Evolutionary conservation across 1,284 basidiomycete species (phyloP), one percentile per base, ranked within the genome.

Genomic region (Schizophyllum commune): DNA sequence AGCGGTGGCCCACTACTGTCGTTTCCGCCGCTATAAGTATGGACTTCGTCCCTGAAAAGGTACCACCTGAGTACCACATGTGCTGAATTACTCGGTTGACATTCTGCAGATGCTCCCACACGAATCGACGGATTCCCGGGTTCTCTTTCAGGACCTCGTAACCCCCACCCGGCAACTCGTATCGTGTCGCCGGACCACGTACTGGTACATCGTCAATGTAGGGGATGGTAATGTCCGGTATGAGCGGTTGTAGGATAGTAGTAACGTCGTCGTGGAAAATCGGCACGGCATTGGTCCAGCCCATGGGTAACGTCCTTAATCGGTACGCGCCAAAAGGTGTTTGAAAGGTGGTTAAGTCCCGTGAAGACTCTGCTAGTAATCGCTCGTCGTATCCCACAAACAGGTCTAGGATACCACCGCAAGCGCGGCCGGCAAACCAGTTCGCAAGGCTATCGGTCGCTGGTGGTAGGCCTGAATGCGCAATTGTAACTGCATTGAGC

Each of bases 401-500:
- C 0, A 72, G 56, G 60, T 73, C 70, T 1, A 69, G 55, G 15
- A 69, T 63, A 2, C 60, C 62, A 20, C 66, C 67, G 60, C 69
- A 69, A 0, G 65, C 52, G 20, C 64, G 58, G 1, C 66, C 68
- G 4, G 65, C 65, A 55, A 66, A 72, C 15, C 58, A 39, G 53
- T 71, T 66, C 9, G 67, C 65, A 17, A 70, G 32, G 17, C 68
- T 60, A 13, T 70, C 70, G 5, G 64, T 65, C 7, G 62, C 58
- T 1, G 70, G 71, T 0, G 68, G 66, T 0, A 71, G 61, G 0
- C 69, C 71, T 0, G 72, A 68, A 58, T 75, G 67, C 39, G 63
- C 59, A 33, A 77, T 74, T 0, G 69, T 73, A 52, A 76, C 68
- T 0, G 67, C 67, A 56, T 76, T 77, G 17, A 75, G 67, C 0